Percentiles rank a stretch among this genome's conserved stretches.
Conservation (phyloP, 2,329 filamentous ascomycete genomes). For the Phyllosticta ampelicida region DNA sequence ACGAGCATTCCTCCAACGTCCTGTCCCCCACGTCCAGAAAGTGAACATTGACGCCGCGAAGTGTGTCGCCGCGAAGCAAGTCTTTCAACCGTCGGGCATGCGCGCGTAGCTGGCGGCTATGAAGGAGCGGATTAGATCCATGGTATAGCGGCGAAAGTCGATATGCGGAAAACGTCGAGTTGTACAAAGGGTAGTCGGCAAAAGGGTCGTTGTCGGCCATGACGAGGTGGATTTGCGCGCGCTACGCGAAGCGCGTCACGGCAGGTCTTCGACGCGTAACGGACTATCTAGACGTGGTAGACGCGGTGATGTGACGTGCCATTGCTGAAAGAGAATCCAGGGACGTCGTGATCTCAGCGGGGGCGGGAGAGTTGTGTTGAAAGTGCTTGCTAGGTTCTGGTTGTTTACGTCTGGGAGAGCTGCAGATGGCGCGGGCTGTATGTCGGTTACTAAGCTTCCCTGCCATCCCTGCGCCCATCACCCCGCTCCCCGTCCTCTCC, state of each 20-base stretch:
- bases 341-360: background rate
- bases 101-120: conserved; percentile 28
- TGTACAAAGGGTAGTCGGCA: conserved; percentile 36
- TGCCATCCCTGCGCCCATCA: no score
- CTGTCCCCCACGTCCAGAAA: conserved; percentile 19
- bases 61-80: conserved; percentile 38
- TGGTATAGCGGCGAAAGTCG: conserved; percentile 45
- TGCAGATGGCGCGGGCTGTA: no score
- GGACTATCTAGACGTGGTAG: background rate
- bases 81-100: conserved; percentile 40
- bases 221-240: background rate
- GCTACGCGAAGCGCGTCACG: background rate
- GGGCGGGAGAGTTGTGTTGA: background rate
- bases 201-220: conserved; percentile 22
- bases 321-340: background rate
- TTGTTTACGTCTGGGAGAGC: background rate
- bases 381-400: background rate
- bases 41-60: conserved; percentile 37
- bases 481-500: no score
- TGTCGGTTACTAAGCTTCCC: no score
- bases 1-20: conserved; percentile 37
- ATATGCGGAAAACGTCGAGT: conserved; percentile 44
- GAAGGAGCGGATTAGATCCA: conserved; percentile 26
- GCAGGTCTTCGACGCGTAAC: background rate
- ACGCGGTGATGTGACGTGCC: background rate